These are phyloP conservation scores for Pythium apleroticum DNA, from an alignment of 352 stramenopile genomes.

Conservation along the genomic window DNA sequence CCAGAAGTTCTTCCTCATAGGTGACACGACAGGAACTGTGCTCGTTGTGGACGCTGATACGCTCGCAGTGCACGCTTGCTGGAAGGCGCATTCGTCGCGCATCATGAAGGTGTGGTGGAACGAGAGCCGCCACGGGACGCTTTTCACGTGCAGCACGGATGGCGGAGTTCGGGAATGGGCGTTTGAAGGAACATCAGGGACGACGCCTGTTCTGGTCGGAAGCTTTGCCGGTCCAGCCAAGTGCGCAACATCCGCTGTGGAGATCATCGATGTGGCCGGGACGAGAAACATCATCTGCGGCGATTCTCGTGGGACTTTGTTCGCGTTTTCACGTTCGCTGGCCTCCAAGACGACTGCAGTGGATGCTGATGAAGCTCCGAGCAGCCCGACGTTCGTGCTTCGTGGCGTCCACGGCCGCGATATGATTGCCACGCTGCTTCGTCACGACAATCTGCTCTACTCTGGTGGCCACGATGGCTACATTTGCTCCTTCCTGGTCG, in stretches of 20 bases:
- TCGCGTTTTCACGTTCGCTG: constrained; percentile 50
- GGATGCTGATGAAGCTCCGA: neutral
- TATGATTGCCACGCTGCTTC: constrained; percentile 60
- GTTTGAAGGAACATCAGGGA: neutral
- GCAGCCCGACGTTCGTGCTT: constrained; percentile 34
- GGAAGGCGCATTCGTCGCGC: constrained; percentile 53
- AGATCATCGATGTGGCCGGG: constrained; percentile 40
- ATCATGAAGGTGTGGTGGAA: constrained; percentile 81
- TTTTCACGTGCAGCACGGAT: constrained; percentile 65
- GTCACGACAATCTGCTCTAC: constrained; percentile 34
- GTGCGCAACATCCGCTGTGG: constrained; percentile 49
- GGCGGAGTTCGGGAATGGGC: constrained; percentile 67
- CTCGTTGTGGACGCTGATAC: constrained; percentile 47
- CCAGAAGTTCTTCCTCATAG: constrained; percentile 50
- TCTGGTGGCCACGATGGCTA: constrained; percentile 83
- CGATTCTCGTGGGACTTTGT: constrained; percentile 73
- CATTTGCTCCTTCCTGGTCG: constrained; percentile 59
- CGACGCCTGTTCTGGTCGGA: constrained; percentile 35
- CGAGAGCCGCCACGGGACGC: constrained; percentile 26
- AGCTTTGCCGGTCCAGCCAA: constrained; percentile 60
- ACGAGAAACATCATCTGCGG: constrained; percentile 66
- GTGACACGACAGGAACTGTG: constrained; percentile 50
- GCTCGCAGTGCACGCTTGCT: constrained; percentile 33
- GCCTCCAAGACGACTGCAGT: neutral
- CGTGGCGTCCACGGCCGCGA: constrained; percentile 65